A percentile compares a stretch with the other conserved stretches of the same genome.
Evolutionary conservation across 805 yeast species (phyloP).

Genomic region (Myxozyma lipomycoides): DNA sequence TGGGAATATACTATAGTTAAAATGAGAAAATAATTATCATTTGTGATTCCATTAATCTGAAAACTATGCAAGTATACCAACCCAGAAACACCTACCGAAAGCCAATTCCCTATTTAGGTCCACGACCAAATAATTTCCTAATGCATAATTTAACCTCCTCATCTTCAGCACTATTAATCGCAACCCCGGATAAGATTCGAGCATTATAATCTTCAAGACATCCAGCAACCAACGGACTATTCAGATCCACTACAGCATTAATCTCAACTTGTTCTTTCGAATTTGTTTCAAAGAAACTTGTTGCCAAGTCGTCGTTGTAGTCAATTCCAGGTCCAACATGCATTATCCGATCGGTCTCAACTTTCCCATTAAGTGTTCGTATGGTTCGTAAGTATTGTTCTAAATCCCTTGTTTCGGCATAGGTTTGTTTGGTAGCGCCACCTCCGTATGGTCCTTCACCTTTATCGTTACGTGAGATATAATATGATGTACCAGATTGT

Average conservation of each 20-base stretch:
- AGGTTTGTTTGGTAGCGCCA: conserved; percentile 23
- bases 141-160: conserved; percentile 15
- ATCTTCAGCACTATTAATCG: conserved; percentile 7
- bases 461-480: conserved; percentile 11
- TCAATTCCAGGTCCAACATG: background rate
- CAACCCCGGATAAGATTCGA: conserved; percentile 1
- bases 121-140: conserved; percentile 17
- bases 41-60: background rate
- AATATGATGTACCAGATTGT: conserved; percentile 22
- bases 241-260: conserved; percentile 1
- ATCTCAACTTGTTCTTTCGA: conserved; percentile 2
- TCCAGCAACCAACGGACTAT: background rate
- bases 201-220: conserved; percentile 11
- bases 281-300: background rate
- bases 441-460: conserved; percentile 27
- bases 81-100: background rate
- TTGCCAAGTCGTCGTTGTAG: background rate
- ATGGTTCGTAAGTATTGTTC: conserved; percentile 23
- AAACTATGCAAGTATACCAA: background rate
- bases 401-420: background rate
- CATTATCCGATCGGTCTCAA: conserved; percentile 20
- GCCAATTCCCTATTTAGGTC: conserved; percentile 4
- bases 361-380: conserved; percentile 21
- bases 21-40: background rate
- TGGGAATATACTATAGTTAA: too few species aligned